These are phyloP conservation scores for Rosa chinensis DNA, from an alignment of 306 rosid genomes.

Conservation along the genomic window DNA sequence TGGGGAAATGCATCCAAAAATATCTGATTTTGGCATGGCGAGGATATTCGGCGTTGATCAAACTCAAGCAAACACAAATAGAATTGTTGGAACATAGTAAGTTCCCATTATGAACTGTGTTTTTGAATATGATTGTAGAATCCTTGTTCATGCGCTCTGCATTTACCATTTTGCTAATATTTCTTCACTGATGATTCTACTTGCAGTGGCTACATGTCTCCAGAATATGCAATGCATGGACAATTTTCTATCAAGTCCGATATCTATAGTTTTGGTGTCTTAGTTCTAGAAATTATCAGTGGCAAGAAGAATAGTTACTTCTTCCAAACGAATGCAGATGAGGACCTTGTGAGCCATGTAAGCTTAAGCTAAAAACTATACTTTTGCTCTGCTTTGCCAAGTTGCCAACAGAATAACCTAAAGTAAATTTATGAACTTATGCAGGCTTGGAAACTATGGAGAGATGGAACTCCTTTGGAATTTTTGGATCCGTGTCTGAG, in stretches of 20 bases:
- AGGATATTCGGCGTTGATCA: not conserved
- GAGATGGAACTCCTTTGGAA: constrained; percentile 7
- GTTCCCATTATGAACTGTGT: not conserved
- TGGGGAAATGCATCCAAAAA: constrained; percentile 9
- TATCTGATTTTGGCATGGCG: constrained; percentile 22
- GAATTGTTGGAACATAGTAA: constrained; percentile 1
- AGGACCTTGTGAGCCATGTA: constrained; percentile 13
- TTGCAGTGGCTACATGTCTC: constrained; percentile 21
- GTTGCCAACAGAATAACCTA: not conserved
- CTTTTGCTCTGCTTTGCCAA: not conserved
- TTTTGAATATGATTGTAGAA: not conserved
- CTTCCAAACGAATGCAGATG: not conserved
- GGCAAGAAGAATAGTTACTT: constrained; percentile 24
- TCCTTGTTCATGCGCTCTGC: not conserved
- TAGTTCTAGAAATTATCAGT: constrained; percentile 27
- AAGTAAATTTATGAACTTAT: too few relatives aligned
- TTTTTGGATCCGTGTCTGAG: constrained; percentile 35
- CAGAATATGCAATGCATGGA: constrained; percentile 16
- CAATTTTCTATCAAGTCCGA: constrained; percentile 22
- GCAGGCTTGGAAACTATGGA: constrained; percentile 14
- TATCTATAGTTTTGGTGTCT: constrained; percentile 27
- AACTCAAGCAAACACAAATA: constrained; percentile 4
- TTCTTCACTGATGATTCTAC: not conserved
- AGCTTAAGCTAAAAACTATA: not conserved
- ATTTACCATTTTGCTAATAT: not conserved